These are phyloP conservation scores for Flaveria trinervia DNA, from an alignment of 129 eudicot species.

Conservation along the genomic window DNA sequence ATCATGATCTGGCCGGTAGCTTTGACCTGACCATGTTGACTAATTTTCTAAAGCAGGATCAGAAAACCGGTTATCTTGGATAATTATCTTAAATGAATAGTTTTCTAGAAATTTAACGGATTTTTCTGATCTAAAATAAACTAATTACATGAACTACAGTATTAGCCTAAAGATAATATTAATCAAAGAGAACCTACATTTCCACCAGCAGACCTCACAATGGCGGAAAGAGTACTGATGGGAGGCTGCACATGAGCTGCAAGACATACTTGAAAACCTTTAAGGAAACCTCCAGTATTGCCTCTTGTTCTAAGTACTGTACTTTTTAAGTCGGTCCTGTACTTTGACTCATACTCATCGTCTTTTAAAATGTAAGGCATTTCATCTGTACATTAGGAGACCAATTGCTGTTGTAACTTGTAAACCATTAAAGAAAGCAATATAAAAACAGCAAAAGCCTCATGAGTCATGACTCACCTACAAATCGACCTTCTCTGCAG, in stretches of 20 bases:
- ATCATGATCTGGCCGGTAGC: neutral
- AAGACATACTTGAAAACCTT: constrained; percentile 67
- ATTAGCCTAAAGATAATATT: neutral
- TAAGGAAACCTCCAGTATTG: constrained; percentile 55
- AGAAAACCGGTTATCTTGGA: neutral
- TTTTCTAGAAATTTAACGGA: neutral
- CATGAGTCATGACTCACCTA: constrained; percentile 56
- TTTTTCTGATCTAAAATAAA: neutral
- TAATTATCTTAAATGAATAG: neutral
- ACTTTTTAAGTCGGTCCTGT: constrained; percentile 52
- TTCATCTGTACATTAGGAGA: constrained; percentile 57
- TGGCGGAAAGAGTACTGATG: constrained; percentile 53
- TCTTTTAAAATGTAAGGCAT: constrained; percentile 66
- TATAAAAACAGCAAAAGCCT: constrained; percentile 3
- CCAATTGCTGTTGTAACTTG: neutral
- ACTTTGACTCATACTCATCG: constrained; percentile 61
- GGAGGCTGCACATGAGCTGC: constrained; percentile 80
- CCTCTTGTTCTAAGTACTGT: constrained; percentile 64
- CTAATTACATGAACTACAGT: neutral
- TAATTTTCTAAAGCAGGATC: neutral
- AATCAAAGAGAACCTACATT: constrained; percentile 53
- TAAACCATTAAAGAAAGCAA: neutral
- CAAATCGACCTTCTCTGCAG: constrained; percentile 66
- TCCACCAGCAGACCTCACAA: constrained; percentile 84
- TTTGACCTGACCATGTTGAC: neutral